phyloP scores from a whole-genome alignment of 768 basidiomycete species.

The Phanerochaete sordida region DNA sequence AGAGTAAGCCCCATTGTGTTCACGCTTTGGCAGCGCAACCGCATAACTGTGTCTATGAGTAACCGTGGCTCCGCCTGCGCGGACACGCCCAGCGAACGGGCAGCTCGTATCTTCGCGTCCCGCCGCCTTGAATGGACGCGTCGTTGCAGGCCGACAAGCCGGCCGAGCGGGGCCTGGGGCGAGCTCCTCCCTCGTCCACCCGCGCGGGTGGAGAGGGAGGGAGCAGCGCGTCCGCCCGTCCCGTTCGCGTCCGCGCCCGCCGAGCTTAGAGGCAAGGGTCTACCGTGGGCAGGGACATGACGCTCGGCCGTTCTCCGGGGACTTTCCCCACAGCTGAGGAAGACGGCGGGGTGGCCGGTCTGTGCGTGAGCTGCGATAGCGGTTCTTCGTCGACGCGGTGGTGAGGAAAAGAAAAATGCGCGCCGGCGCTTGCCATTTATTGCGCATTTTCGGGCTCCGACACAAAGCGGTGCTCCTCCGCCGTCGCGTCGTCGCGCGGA shows the following conservation, averaged over 20 bases:
- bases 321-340: conserved; percentile 86
- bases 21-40: conserved; percentile 54
- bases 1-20: conserved; percentile 96
- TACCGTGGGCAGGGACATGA: conserved; percentile 55
- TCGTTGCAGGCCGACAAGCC: conserved; percentile 13
- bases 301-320: conserved; percentile 81
- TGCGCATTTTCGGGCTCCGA: background rate
- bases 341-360: conserved; percentile 40
- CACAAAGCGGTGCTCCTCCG: background rate
- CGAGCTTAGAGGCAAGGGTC: conserved; percentile 73
- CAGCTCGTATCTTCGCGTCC: conserved; percentile 78
- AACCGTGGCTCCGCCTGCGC: conserved; percentile 47
- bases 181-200: conserved; percentile 32
- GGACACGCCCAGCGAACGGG: conserved; percentile 41
- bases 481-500: background rate
- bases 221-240: conserved; percentile 33
- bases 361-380: conserved; percentile 82
- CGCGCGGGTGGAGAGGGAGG: conserved; percentile 9
- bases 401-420: conserved; percentile 18
- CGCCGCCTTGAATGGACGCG: conserved; percentile 36
- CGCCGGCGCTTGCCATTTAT: background rate
- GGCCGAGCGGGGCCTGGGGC: conserved; percentile 30
- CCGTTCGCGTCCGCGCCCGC: conserved; percentile 50
- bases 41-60: conserved; percentile 90
- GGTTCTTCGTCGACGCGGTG: conserved; percentile 70